Conservation (phyloP, 352 stramenopile genomes). For the Pythium monospermum region DNA sequence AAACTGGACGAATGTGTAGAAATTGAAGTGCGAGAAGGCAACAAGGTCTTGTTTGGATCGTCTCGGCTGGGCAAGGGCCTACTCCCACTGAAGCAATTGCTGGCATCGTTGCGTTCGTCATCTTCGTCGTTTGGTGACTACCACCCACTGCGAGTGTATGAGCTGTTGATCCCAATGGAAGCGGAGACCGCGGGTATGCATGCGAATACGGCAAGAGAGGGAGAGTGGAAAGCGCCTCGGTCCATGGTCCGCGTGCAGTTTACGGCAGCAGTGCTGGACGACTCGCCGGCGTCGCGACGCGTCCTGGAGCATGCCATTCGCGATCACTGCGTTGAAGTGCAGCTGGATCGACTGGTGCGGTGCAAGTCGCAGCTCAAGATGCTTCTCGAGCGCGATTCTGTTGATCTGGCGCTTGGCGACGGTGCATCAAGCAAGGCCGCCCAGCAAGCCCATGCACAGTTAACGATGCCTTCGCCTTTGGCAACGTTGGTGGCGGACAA, state of each 20-base stretch:
- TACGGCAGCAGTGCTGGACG: not conserved
- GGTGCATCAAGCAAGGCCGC: not conserved
- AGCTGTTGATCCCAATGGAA: conserved; percentile 13
- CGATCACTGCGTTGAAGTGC: conserved; percentile 25
- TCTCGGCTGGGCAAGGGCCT: conserved; percentile 45
- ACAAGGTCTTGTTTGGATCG: conserved; percentile 67
- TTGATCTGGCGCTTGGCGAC: conserved; percentile 41
- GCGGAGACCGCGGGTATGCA: not conserved
- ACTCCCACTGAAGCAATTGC: conserved; percentile 47
- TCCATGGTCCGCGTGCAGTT: conserved; percentile 19
- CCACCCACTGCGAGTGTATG: conserved; percentile 8
- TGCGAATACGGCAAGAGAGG: not conserved
- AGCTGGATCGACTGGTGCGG: conserved; percentile 51
- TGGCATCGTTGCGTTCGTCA: conserved; percentile 34
- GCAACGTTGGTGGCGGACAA: not conserved
- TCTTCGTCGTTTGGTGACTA: conserved; percentile 8
- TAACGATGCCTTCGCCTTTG: not conserved
- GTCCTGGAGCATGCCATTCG: conserved; percentile 14
- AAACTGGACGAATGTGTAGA: conserved; percentile 10
- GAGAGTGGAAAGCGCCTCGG: too few species aligned
- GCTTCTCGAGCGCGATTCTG: conserved; percentile 60
- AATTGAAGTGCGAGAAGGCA: conserved; percentile 66
- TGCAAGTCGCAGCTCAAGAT: conserved; percentile 67
- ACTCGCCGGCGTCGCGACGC: not conserved
- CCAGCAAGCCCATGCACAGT: not conserved